Percentiles rank a stretch among this genome's conserved stretches.
Conservation (phyloP, 2,329 filamentous ascomycete species). For the Corinectria fuckeliana region DNA sequence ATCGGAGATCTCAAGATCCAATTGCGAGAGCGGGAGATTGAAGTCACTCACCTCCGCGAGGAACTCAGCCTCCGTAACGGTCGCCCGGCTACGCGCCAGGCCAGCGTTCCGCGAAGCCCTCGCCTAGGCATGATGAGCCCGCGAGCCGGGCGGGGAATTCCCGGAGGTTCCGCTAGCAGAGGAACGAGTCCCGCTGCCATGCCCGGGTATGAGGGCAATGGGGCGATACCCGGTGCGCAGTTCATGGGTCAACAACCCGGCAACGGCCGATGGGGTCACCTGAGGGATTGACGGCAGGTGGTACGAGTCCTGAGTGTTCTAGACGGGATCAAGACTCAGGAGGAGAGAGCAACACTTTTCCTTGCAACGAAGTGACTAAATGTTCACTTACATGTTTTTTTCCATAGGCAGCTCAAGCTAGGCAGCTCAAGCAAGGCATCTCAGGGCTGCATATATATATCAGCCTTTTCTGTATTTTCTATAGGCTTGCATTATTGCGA, state of each 20-base stretch:
- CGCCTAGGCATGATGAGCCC: conserved; percentile 61
- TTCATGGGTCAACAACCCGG: conserved; percentile 47
- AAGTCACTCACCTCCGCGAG: conserved; percentile 55
- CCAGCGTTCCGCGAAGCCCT: conserved; percentile 65
- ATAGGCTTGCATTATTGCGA: conserved; percentile 12
- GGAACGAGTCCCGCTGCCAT: conserved; percentile 57
- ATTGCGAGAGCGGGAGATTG: conserved; percentile 58
- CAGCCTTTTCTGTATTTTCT: conserved; percentile 1
- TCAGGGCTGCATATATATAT: conserved; percentile 2
- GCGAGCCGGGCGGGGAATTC: conserved; percentile 40
- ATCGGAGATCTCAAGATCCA: conserved; percentile 50
- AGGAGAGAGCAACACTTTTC: conserved; percentile 4
- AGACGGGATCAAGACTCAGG: conserved; percentile 7
- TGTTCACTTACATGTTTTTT: not conserved
- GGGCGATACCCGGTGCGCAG: conserved; percentile 45
- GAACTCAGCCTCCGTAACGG: conserved; percentile 57
- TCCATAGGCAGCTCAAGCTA: not conserved
- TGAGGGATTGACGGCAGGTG: conserved; percentile 46
- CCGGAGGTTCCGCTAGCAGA: conserved; percentile 51
- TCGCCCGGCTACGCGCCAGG: conserved; percentile 62
- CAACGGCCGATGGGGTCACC: conserved; percentile 52
- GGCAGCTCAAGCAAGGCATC: not conserved
- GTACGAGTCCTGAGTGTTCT: conserved; percentile 7
- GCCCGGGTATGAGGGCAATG: conserved; percentile 39
- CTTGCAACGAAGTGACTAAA: not conserved